phyloP scores from a whole-genome alignment of 2,329 filamentous ascomycete genomes.

The Arthrobotrys megalospora region DNA sequence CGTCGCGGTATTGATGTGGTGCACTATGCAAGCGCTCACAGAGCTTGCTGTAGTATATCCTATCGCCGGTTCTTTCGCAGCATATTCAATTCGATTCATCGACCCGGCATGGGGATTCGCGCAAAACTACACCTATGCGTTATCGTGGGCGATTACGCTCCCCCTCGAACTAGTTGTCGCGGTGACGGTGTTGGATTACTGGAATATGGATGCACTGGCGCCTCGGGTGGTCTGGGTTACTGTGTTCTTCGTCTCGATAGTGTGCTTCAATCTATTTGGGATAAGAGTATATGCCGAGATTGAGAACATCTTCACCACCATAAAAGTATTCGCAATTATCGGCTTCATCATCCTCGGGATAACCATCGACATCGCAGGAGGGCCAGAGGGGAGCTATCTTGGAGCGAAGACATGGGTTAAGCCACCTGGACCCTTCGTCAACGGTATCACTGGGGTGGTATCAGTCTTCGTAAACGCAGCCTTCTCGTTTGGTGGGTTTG shows the following conservation, averaged over 20 bases:
- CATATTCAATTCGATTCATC: slow-evolving; percentile 74
- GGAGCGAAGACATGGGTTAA: slow-evolving; percentile 67
- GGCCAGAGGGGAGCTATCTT: slow-evolving; percentile 66
- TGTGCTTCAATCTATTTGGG: slow-evolving; percentile 72
- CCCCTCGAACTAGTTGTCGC: slow-evolving; percentile 74
- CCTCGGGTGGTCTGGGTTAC: slow-evolving; percentile 71
- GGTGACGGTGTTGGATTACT: slow-evolving; percentile 72
- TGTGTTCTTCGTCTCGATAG: slow-evolving; percentile 72
- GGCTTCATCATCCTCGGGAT: slow-evolving; percentile 72
- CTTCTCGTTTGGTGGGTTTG: slow-evolving; percentile 73
- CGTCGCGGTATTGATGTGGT: slow-evolving; percentile 74
- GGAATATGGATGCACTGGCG: slow-evolving; percentile 69
- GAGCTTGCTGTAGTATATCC: slow-evolving; percentile 76
- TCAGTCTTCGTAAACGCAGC: slow-evolving; percentile 72
- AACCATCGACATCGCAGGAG: slow-evolving; percentile 68
- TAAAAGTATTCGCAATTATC: slow-evolving; percentile 74
- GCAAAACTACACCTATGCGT: slow-evolving; percentile 72
- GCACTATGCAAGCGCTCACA: slow-evolving; percentile 74
- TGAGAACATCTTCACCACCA: slow-evolving; percentile 73
- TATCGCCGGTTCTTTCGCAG: slow-evolving; percentile 76
- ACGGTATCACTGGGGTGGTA: slow-evolving; percentile 71
- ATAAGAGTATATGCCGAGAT: slow-evolving; percentile 74
- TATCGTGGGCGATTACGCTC: slow-evolving; percentile 71
- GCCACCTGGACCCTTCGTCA: slow-evolving; percentile 69
- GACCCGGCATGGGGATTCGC: slow-evolving; percentile 75